Base-by-base conservation (phyloP, 169 alveolate species). In the Plasmodium vinckei region DNA sequence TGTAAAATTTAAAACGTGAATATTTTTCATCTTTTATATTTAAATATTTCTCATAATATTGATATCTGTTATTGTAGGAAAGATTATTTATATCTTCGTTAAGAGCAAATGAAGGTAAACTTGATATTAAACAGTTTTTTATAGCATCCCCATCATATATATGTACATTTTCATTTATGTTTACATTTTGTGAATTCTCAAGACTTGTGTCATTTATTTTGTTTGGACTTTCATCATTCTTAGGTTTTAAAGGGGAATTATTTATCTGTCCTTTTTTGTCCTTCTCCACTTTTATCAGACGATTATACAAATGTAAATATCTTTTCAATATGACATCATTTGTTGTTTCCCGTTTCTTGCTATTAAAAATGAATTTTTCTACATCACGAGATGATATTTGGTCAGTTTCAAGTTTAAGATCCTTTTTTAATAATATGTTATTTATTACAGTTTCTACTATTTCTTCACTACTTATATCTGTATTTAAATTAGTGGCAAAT, bases 31-130 rank as follows among this genome's bases (percentile, higher is more conserved):
- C 68, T 65, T 84, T 64, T 17, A 25, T 44, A 7, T 60, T 19
- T 56, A 70, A 17, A 39, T 46, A 70, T n/a, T 65, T 46, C n/a
- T 65, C 87, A 47, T 59, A 73, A 25, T 63, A 64, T 42, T 69
- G 86, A 46, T 65, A 42, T 65, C 56, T 59, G 4, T 47, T 79
- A 6, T 44, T 61, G 6, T 47, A 71, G 7, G 73, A 67, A 12
- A 60, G 25, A 23, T 68, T 88, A 1, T 42, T 88, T 42, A 93
- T 93, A 46, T 93, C 95, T 12, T 88, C 86, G 53, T 77, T 77
- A 27, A 77, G 25, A 0, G 42, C 17, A 64, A 77, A 77, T 1
- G 88, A 77, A 0, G 88, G 88, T 13, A 77, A 63, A 56, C 88
- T 77, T 15, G 59, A 46, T 17, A 63, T 17, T 19, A 77, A 25